Percentiles rank a stretch among this genome's conserved stretches.
phyloP scores from a whole-genome alignment of 805 yeast genomes.

The Candida nemodendra region DNA sequence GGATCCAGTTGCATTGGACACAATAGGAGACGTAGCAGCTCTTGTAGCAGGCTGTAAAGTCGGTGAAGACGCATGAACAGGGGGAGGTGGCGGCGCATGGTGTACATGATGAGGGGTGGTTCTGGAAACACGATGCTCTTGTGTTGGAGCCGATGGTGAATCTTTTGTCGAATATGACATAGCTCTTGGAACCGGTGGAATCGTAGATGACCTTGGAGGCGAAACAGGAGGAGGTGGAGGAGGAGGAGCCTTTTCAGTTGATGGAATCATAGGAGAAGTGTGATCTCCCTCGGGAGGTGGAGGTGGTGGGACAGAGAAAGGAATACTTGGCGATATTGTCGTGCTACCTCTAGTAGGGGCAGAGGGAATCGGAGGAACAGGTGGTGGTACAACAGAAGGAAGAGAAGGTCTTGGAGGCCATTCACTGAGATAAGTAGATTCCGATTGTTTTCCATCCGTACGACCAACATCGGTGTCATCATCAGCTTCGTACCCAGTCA shows the following conservation, averaged over 20 bases:
- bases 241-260: slow-evolving; percentile 18
- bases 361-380: slow-evolving; percentile 20
- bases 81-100: slow-evolving; percentile 22
- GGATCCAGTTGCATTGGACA: slow-evolving; percentile 21
- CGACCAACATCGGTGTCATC: slow-evolving; percentile 42
- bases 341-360: slow-evolving; percentile 5
- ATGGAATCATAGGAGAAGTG: slow-evolving; percentile 24
- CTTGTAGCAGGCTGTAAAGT: slow-evolving; percentile 1
- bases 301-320: slow-evolving; percentile 19
- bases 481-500: slow-evolving; percentile 72
- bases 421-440: slow-evolving; percentile 1
- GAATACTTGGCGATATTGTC: slow-evolving; percentile 15
- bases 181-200: slow-evolving; percentile 26
- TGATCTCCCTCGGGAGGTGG: slow-evolving; percentile 11
- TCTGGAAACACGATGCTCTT: not conserved
- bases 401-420: slow-evolving; percentile 10
- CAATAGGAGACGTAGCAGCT: slow-evolving; percentile 6
- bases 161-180: slow-evolving; percentile 12
- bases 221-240: slow-evolving; percentile 20
- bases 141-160: slow-evolving; percentile 13
- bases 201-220: slow-evolving; percentile 21
- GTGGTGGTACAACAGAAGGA: slow-evolving; percentile 14
- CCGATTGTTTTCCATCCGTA: slow-evolving; percentile 7
- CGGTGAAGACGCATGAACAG: slow-evolving; percentile 5
- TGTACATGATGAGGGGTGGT: slow-evolving; percentile 9